Evolutionary conservation across 2,329 filamentous ascomycete species (phyloP), one percentile per base, ranked within the genome.

Genomic region (Xylariaceae sp.): DNA sequence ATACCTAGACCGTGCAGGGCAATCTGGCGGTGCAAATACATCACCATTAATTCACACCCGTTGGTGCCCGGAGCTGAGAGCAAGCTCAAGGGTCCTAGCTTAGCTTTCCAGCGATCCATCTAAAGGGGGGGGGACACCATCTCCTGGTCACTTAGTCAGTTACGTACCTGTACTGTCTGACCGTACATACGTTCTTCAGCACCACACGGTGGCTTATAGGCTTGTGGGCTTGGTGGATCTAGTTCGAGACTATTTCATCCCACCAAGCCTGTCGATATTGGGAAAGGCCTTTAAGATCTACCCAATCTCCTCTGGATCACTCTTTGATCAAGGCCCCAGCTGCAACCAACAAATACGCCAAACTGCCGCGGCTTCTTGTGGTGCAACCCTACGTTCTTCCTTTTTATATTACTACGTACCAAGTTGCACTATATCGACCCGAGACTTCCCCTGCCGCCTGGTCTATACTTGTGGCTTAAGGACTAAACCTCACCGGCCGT

Each of bases 261-360:
- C 54, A 59, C 66, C 55, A 63, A 59, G 50, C 52, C 59, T 59
- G 56, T 62, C 63, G 51, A 65, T 53, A 52, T 57, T 62, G 55
- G 62, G 59, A 60, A 57, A 48, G 53, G 52, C 46, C 55, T 54
- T 55, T 10, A 66, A 63, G 69, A 70, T 69, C 70, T 64, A 67
- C 72, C 66, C 71, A 70, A 71, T 63, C 56, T 61, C 54, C 63
- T 62, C 61, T 65, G 64, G 65, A 67, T 70, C 69, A 67, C 45
- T 63, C 58, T 69, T 59, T 63, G 60, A 62, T 67, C 62, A 64
- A 63, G 56, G 59, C 65, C 60, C 61, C 67, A 63, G 62, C 60
- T 70, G 66, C 69, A 66, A 66, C 68, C 66, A 65, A 72, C 72
- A 72, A 72, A 74, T 72, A 73, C 69, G 67, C 70, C 69, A 69